phyloP scores from a whole-genome alignment of 78 protist species.

The Dictyostelium citrinum region DNA sequence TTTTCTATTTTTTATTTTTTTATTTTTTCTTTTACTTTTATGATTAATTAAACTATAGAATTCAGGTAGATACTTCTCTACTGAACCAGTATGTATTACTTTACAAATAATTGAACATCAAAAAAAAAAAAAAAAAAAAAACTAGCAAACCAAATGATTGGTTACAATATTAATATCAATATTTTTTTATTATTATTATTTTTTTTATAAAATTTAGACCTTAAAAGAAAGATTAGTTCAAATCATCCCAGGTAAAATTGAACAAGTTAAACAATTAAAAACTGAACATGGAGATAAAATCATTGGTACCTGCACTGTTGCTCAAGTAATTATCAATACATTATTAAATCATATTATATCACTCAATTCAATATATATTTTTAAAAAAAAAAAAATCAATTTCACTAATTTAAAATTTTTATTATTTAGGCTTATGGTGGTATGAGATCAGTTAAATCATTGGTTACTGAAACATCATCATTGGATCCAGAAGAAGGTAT shows the following conservation, averaged over 20 bases:
- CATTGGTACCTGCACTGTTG: slow-evolving; percentile 88
- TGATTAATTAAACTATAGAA: background rate
- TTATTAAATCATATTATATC: background rate
- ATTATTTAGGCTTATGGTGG: slow-evolving; percentile 93
- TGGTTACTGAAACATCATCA: slow-evolving; percentile 95
- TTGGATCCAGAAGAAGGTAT: slow-evolving; percentile 97
- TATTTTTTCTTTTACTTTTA: background rate
- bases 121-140: background rate
- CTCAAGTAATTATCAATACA: slow-evolving; percentile 29
- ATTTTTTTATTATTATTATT: background rate
- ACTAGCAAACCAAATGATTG: background rate
- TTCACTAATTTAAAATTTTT: background rate
- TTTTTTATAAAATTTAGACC: background rate
- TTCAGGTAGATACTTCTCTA: slow-evolving; percentile 8
- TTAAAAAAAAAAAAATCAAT: background rate
- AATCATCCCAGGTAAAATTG: slow-evolving; percentile 87
- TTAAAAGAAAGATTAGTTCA: slow-evolving; percentile 82
- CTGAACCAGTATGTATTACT: slow-evolving; percentile 46
- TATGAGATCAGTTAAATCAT: slow-evolving; percentile 95
- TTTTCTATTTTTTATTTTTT: background rate
- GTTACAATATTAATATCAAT: background rate
- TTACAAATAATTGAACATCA: background rate
- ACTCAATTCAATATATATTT: background rate
- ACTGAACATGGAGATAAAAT: slow-evolving; percentile 80
- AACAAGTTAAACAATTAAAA: slow-evolving; percentile 82